Conservation (phyloP, 768 basidiomycete genomes). For the Auriculariales sp. region DNA sequence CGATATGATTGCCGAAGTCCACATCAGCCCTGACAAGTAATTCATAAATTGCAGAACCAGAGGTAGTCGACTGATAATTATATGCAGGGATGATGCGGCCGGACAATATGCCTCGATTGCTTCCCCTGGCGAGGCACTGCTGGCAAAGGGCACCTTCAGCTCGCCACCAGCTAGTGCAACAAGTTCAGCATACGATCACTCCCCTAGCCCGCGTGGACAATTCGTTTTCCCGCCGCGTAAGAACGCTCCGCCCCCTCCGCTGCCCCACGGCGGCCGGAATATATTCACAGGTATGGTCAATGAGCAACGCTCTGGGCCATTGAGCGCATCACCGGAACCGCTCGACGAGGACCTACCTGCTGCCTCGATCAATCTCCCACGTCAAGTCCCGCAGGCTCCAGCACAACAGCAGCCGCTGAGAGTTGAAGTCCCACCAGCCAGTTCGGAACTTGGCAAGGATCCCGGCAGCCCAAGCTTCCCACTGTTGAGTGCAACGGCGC, state of each 20-base stretch:
- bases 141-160: background rate
- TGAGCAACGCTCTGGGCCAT: background rate
- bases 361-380: background rate
- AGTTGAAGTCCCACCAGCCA: no score
- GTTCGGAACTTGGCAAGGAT: background rate
- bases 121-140: background rate
- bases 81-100: background rate
- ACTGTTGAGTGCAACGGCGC: conserved; percentile 19
- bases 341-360: background rate
- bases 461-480: conserved; percentile 7
- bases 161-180: background rate
- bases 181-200: background rate
- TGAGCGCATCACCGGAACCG: background rate
- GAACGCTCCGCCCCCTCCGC: background rate
- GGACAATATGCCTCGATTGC: no score
- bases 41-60: no score
- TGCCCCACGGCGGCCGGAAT: no score
- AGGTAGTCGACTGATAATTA: background rate
- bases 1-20: background rate
- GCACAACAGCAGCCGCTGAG: no score
- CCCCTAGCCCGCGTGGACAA: background rate
- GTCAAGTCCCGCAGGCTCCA: background rate
- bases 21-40: no score
- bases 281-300: no score
- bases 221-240: background rate